Base-by-base conservation (phyloP, 352 stramenopile species). In the Thalassiosira livingstoniorum region DNA sequence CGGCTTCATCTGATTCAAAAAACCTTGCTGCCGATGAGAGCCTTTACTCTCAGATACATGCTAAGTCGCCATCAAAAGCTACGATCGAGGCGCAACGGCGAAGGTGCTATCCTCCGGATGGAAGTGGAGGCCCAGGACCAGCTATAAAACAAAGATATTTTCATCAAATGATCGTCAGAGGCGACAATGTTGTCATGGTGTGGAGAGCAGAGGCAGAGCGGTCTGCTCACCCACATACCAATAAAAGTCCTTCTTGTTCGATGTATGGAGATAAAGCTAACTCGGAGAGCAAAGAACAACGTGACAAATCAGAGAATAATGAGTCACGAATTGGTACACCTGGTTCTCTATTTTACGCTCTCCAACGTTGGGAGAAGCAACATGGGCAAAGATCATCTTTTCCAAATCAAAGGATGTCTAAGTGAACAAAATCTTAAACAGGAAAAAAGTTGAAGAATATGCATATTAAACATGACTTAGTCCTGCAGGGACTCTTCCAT, bases 181-280 rank as follows among this genome's bases (percentile, higher is more conserved):
- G 96, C 13, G 96, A 98, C 80, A 98, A 97, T 82, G 90, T 98
- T 64, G 96, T 98, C 35, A 90, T 95, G 75, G 87, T 93, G 3
- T 94, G 90, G 72, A 84, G 79, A 63, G 90, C 84, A 21, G 75
- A 83, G 7, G 23, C 67, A 32, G 85, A 91, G 76, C 35, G 67
- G 42, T 89, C 85, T 2, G 61, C 35, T 34, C 75, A 78, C 58
- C 76, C 82, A 23, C 37, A 47, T 18, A 87, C 80, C 11, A 78
- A 65, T 43, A 80, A 78, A 53, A 83, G 75, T 29, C 67, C 75
- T 43, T 11, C 25, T 45, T 15, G 29, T 31, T 85, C 77, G 11
- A 18, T 54, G 21, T 65, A 84, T 78, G 27, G 45, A 78, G 53
- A 34, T 45, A 29, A 64, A 15, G 68, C 25, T 57, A 21, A 21